phyloP scores from a whole-genome alignment of 306 rosid species.

The Acacia melanoxylon region DNA sequence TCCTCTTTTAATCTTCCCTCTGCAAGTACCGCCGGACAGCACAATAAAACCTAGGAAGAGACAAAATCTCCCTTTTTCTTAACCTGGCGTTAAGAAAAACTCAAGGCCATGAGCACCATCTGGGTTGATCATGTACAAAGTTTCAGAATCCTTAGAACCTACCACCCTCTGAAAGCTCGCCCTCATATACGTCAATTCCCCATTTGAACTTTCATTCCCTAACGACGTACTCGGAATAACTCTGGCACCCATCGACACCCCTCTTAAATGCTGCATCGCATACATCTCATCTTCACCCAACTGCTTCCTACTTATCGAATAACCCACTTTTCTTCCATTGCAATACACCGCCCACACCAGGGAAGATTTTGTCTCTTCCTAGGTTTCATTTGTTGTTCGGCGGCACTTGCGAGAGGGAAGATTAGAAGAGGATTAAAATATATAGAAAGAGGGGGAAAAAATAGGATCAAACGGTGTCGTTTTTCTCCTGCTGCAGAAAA shows the following conservation, averaged over 20 bases:
- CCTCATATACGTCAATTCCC: conserved; percentile 88
- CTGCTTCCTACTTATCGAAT: conserved; percentile 71
- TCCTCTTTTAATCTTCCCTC: too few relatives aligned
- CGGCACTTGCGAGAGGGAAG: too few relatives aligned
- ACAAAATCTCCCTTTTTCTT: too few relatives aligned
- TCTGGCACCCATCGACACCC: conserved; percentile 98
- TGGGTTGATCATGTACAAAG: conserved; percentile 89
- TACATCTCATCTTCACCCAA: conserved; percentile 87
- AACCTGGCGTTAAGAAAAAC: neutral
- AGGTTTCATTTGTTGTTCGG: too few relatives aligned
- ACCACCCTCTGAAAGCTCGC: conserved; percentile 82
- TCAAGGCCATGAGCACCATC: conserved; percentile 77
- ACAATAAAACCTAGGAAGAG: too few relatives aligned
- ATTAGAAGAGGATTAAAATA: too few relatives aligned
- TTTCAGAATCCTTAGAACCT: conserved; percentile 85
- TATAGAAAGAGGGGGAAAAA: too few relatives aligned
- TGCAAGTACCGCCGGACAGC: too few relatives aligned
- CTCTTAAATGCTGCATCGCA: conserved; percentile 87
- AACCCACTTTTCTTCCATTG: conserved; percentile 86
- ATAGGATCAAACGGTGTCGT: too few relatives aligned
- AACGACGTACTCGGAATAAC: conserved; percentile 61
- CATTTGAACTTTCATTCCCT: conserved; percentile 54
- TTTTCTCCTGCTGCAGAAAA: too few relatives aligned
- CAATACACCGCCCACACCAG: conserved; percentile 87
- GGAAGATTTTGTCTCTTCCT: too few relatives aligned